Conservation (phyloP, 139 green algal genomes). For the Coelastrella sp. region DNA sequence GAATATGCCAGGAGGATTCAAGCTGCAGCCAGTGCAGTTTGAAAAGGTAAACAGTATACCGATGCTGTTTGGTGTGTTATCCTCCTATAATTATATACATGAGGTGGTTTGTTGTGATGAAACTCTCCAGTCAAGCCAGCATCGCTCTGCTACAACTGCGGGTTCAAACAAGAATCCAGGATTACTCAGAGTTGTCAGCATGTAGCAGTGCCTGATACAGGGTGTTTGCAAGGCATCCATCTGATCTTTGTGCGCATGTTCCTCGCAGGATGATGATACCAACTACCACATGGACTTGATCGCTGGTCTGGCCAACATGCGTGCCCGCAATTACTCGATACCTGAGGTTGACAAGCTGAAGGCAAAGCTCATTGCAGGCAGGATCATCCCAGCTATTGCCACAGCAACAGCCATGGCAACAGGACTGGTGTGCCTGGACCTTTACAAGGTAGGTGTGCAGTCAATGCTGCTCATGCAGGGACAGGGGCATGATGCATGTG, state of each 20-base stretch:
- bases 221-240: not conserved
- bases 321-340: constrained; percentile 95
- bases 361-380: constrained; percentile 98
- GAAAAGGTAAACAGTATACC: constrained; percentile 66
- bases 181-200: too few relatives aligned
- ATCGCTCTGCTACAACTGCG: too few relatives aligned
- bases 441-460: constrained; percentile 90
- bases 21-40: constrained; percentile 85
- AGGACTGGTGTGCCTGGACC: constrained; percentile 96
- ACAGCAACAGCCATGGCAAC: constrained; percentile 97
- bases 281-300: constrained; percentile 99
- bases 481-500: too few relatives aligned
- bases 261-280: constrained; percentile 96
- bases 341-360: constrained; percentile 93
- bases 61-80: not conserved
- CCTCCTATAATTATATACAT: not conserved
- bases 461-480: too few relatives aligned
- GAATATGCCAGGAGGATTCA: constrained; percentile 69
- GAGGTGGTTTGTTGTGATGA: not conserved
- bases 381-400: constrained; percentile 99
- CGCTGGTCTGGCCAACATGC: constrained; percentile 96
- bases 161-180: too few relatives aligned
- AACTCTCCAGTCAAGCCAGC: too few relatives aligned
- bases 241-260: too few relatives aligned
- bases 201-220: not conserved